Base-by-base conservation (phyloP, 2,329 filamentous ascomycete genomes). In the Nothopassalora personata region DNA sequence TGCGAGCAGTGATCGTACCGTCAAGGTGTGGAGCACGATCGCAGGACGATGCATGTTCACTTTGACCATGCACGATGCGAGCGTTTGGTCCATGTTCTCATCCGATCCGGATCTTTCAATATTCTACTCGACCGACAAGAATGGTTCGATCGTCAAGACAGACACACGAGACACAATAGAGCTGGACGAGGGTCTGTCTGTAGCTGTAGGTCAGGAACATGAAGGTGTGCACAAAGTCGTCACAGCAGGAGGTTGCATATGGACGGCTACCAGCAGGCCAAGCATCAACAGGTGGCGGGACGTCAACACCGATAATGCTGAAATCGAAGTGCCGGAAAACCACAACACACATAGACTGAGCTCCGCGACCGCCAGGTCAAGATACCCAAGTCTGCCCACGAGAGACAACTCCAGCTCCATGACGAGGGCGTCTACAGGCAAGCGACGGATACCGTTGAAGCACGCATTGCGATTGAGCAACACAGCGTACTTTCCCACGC, bases 41-140 rank as follows among this genome's bases (percentile, higher is more conserved):
- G 93, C 91, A 23, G 94, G 94, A 57, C 84, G 94, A 67, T 99
- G 94, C 80, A 93, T 97, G 88, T 91, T 97, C 75, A 99, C 94
- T 0, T 83, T 99, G 67, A 97, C 92, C 56, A 99, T 99, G 94
- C 94, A 99, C 76, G 96, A 96, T 71, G 91, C 96, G 71, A 97
- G 92, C 72, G 90, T 99, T 23, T 99, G 94, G 94, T 95, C 91
- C 1, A 80, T 99, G 23, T 96, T 89, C 74, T 97, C 94, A 0
- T 87, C 93, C 56, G 86, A 96, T 67, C 91, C 92, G 0, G 83
- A 88, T 59, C 82, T 99, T 4, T 87, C 88, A 9, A 84, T 96
- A 31, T 97, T 99, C 74, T 97, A 97, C 77, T 97, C 93, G 57
- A 90, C 88, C 67, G 94, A 99, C 75, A 87, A 93, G 54, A 92